phyloP scores from a whole-genome alignment of 1,284 basidiomycete species.

The Takashimella koratensis region DNA sequence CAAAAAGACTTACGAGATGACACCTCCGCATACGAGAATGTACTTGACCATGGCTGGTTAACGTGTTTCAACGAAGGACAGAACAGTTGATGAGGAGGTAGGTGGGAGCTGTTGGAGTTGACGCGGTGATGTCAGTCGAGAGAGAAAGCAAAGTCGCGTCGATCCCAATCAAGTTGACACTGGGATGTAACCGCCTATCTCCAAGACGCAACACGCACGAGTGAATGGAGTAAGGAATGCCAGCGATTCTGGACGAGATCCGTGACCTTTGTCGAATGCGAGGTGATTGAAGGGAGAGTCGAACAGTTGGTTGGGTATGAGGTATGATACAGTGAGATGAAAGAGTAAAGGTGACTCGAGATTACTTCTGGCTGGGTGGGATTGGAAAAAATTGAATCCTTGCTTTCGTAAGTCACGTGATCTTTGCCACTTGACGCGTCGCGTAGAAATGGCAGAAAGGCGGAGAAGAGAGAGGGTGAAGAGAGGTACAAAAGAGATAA shows the following conservation, averaged over 20 bases:
- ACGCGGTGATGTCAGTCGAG: neutral
- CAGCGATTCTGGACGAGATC: no score
- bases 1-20: slow-evolving; percentile 56
- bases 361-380: neutral
- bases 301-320: no score
- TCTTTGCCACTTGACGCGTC: no score
- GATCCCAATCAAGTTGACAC: neutral
- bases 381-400: no score
- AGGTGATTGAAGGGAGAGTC: no score
- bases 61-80: slow-evolving; percentile 8
- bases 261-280: no score
- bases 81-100: neutral
- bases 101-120: neutral
- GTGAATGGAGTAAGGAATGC: neutral
- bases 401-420: no score
- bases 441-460: no score
- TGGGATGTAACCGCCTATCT: neutral
- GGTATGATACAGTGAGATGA: no score
- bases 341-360: neutral
- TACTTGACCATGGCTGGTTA: slow-evolving; percentile 60
- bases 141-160: neutral
- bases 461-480: no score
- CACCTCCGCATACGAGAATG: slow-evolving; percentile 85
- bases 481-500: no score
- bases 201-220: neutral